phyloP scores from a whole-genome alignment of 495 filamentous ascomycete species.

The Penicillium verhagenii region DNA sequence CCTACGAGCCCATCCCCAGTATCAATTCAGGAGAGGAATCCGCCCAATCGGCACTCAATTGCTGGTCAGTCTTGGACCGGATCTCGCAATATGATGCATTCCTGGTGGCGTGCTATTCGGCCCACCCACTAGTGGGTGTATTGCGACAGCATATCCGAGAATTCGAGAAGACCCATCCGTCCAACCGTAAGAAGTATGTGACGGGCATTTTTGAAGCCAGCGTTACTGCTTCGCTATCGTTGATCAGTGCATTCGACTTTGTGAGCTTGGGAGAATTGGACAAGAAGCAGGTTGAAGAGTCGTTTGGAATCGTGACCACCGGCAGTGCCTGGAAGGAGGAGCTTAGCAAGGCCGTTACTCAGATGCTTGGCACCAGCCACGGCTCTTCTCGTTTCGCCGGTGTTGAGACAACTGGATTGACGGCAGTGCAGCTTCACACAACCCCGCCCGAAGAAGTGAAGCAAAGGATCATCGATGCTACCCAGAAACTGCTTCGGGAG shows the following conservation, averaged over 20 bases:
- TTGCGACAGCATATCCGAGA: constrained; percentile 46
- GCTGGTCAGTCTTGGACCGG: constrained; percentile 53
- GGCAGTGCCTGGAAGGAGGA: constrained; percentile 79
- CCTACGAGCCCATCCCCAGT: constrained; percentile 35
- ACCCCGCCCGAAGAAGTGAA: constrained; percentile 63
- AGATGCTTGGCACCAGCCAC: constrained; percentile 39
- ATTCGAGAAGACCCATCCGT: constrained; percentile 17
- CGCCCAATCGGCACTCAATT: constrained; percentile 54
- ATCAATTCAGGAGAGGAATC: constrained; percentile 52
- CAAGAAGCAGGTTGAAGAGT: constrained; percentile 42
- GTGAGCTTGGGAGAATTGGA: constrained; percentile 22
- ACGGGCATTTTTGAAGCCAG: constrained; percentile 89
- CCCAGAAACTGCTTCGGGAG: constrained; percentile 57
- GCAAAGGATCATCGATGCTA: constrained; percentile 65
- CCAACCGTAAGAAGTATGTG: constrained; percentile 51
- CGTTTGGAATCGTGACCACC: constrained; percentile 89
- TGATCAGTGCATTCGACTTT: constrained; percentile 42
- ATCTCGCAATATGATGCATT: constrained; percentile 67
- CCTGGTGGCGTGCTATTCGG: constrained; percentile 85
- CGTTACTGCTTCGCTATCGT: constrained; percentile 54
- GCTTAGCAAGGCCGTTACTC: constrained; percentile 58
- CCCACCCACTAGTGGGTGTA: constrained; percentile 72
- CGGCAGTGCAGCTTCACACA: constrained; percentile 77
- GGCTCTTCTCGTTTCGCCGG: constrained; percentile 61
- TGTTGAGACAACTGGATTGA: constrained; percentile 79